Conservation (phyloP, 208 protist genomes). For the Borovskyia barvae region DNA sequence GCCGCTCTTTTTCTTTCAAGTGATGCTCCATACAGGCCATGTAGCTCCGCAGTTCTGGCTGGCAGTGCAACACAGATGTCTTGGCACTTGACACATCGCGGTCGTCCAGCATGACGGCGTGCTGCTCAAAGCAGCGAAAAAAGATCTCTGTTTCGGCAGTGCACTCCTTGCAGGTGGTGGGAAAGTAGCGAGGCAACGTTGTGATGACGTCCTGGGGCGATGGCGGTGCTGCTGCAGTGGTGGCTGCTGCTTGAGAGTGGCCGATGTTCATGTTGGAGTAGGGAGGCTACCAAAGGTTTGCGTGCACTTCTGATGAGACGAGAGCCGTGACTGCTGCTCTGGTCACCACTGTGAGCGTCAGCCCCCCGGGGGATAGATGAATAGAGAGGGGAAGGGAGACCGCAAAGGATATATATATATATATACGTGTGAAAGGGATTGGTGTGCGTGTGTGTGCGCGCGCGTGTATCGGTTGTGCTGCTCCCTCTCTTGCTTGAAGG, state of each 20-base stretch:
- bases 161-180: constrained; percentile 61
- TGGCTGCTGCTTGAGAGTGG: not conserved
- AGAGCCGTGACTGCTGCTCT: too few species aligned
- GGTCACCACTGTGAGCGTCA: too few species aligned
- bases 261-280: not conserved
- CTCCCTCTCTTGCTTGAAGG: too few species aligned
- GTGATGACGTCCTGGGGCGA: constrained; percentile 22
- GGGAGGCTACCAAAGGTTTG: not conserved
- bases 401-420: too few species aligned
- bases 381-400: too few species aligned
- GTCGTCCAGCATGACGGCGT: constrained; percentile 61
- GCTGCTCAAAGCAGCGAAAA: constrained; percentile 74
- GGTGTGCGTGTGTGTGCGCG: too few species aligned
- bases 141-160: constrained; percentile 41
- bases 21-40: constrained; percentile 78
- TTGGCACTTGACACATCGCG: constrained; percentile 57
- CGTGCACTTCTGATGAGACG: too few species aligned
- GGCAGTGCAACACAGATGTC: constrained; percentile 55
- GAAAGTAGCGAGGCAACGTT: constrained; percentile 71
- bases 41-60: constrained; percentile 61
- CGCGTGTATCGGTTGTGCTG: too few species aligned
- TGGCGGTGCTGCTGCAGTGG: not conserved
- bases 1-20: constrained; percentile 18
- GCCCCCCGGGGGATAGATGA: too few species aligned
- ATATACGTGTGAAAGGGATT: too few species aligned